Base-by-base conservation (phyloP, 306 rosid genomes). In the Carpinus fangiana region DNA sequence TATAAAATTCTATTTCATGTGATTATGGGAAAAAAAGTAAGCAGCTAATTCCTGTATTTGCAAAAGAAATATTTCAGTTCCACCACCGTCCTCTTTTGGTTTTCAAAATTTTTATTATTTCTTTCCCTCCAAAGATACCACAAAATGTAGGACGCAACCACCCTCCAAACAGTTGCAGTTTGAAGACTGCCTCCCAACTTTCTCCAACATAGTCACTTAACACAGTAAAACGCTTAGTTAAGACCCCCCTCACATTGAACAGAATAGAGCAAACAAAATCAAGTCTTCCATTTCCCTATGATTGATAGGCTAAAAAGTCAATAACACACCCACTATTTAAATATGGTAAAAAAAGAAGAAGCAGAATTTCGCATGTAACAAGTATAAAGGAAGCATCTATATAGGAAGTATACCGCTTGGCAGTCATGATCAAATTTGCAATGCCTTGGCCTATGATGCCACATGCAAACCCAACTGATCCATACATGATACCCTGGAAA, bases 381-480 rank as follows among this genome's bases (percentile, higher is more conserved):
- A 8, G 20, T 12, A 76, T 17, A 67, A 41, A 83, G 68, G 59
- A 75, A 16, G n/a, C 59, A 56, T 60, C 57, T 34, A 8, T 47
- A 76, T 38, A 85, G 20, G 76, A 60, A 53, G 41, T 56, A n/a
- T 88, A 92, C 98, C 98, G 87, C 84, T 95, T 95, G 45, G 91
- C 93, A 73, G 86, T 95, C 99, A 95, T 95, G 76, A 95, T 86
- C 84, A 85, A 81, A 84, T 95, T 95, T 80, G 96, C 98, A 75
- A 95, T 87, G 82, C 99, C 99, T 85, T 95, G 99, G 79, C 99
- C 99, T 61, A 95, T 47, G 45, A 95, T 84, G 65, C 99, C 99
- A 86, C 99, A 95, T 78, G 85, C 97, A 77, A 93, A 91, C 23
- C 99, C 99, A 82, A 93, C 98, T 2, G 86, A 65, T 69, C 97